Evolutionary conservation across 352 stramenopile species (phyloP), one percentile per base, ranked within the genome.

Genomic region (Pythium sp.): DNA sequence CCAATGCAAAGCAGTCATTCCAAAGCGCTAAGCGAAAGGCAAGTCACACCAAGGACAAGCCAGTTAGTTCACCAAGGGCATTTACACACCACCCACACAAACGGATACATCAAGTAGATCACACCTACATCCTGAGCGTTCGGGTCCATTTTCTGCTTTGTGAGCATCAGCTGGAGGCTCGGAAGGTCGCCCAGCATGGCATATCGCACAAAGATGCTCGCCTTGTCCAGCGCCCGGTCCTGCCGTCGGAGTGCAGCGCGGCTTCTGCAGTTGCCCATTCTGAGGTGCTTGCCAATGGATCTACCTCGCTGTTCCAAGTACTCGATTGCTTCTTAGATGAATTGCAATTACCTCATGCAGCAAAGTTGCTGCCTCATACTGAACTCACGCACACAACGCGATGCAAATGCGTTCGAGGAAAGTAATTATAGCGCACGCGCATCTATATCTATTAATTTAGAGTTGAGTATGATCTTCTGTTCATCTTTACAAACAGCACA

Each of bases 1-100:
- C 86, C 86, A 93, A 63, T 93, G 86, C 24, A 93, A 64, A 14
- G 86, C 86, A 12, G 81, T 92, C 86, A 93, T 93, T 9, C 83
- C 86, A 73, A 93, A 93, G 34, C 84, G 81, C 86, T 93, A 54
- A 15, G 30, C 38, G 2, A 46, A 51, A 18, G 15, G 56, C 36
- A 47, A 43, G 9, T 49, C 18, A 49, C 41, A 49, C 5, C 41
- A 49, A n/a, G 41, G 41, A 49, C 15, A 20, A 20, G 41, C 4
- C 41, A n/a, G 41, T n/a, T n/a, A 28, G 38, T 64, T 12, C 32
- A 28, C 15, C 18, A 34, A 14, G 20, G 26, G 20, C 26, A 55
- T 54, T 26, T 9, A 36, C 12, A 62, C 26, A 36, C 20, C 24
- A 26, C 24, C 24, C 24, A 26, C 24, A 26, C 24, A 26, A 26